phyloP scores from a whole-genome alignment of 768 basidiomycete species.

The Serpula lacrymans region DNA sequence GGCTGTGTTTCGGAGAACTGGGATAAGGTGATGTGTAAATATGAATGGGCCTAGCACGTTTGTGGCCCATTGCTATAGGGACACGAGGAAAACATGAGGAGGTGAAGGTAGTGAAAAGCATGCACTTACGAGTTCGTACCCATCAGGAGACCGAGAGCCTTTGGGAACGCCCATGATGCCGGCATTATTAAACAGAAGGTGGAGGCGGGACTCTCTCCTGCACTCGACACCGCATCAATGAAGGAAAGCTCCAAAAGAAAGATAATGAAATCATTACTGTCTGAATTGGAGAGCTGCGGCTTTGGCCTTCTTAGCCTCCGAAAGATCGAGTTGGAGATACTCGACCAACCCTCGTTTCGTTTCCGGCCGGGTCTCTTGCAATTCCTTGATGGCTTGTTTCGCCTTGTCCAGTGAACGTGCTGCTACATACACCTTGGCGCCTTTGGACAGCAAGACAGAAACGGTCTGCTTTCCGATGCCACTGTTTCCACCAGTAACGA shows the following conservation, averaged over 20 bases:
- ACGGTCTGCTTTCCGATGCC: slow-evolving; percentile 15
- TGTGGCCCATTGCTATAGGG: too few relatives aligned
- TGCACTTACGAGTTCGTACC: too few relatives aligned
- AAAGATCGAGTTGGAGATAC: slow-evolving; percentile 26
- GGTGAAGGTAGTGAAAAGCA: too few relatives aligned
- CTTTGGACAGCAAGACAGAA: slow-evolving; percentile 24
- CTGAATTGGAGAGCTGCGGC: slow-evolving; percentile 22
- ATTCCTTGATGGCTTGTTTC: too few relatives aligned
- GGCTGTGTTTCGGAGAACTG: slow-evolving; percentile 32
- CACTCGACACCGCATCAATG: too few relatives aligned
- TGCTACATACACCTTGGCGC: slow-evolving; percentile 27
- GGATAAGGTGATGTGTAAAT: slow-evolving; percentile 33
- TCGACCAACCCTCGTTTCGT: slow-evolving; percentile 1
- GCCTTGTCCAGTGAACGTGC: slow-evolving; percentile 13
- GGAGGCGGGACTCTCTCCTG: slow-evolving; percentile 24
- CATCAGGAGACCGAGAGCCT: too few relatives aligned
- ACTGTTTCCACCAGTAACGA: slow-evolving; percentile 17
- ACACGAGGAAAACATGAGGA: too few relatives aligned
- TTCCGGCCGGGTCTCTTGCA: slow-evolving; percentile 33
- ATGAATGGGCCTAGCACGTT: slow-evolving; percentile 15
- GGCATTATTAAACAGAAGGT: slow-evolving; percentile 31
- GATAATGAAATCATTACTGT: neutral
- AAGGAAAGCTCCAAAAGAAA: too few relatives aligned
- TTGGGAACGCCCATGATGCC: too few relatives aligned
- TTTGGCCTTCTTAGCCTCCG: slow-evolving; percentile 21